Evolutionary conservation across 352 stramenopile genomes (phyloP).

Genomic region (Globisporangium nagaii): DNA sequence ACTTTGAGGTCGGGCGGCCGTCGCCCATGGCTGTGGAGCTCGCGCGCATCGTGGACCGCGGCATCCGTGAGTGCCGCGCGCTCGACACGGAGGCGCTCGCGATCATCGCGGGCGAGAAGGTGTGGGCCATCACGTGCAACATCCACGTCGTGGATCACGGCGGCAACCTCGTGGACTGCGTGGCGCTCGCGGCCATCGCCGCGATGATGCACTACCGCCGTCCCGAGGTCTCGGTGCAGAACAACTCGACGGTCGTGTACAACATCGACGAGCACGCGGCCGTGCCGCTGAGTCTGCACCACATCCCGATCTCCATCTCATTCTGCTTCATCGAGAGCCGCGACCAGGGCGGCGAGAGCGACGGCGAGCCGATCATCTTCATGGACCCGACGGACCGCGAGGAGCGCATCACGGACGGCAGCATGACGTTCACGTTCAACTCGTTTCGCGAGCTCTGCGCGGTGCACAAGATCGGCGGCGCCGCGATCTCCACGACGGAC

Average conservation of each 20-base stretch:
- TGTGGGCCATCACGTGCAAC: slow-evolving; percentile 90
- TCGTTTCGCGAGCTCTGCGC: slow-evolving; percentile 89
- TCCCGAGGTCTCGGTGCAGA: slow-evolving; percentile 78
- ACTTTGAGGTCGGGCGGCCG: slow-evolving; percentile 59
- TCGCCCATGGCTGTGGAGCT: slow-evolving; percentile 66
- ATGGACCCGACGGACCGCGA: slow-evolving; percentile 89
- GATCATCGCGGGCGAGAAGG: slow-evolving; percentile 90
- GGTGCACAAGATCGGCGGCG: slow-evolving; percentile 88
- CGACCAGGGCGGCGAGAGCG: slow-evolving; percentile 16
- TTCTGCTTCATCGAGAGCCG: slow-evolving; percentile 76
- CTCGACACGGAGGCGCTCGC: slow-evolving; percentile 94
- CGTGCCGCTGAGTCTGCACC: slow-evolving; percentile 91
- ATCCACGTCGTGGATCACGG: slow-evolving; percentile 91
- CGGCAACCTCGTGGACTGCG: slow-evolving; percentile 90
- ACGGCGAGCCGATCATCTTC: slow-evolving; percentile 57
- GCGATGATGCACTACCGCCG: slow-evolving; percentile 92
- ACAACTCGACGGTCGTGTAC: slow-evolving; percentile 64
- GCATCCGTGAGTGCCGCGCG: slow-evolving; percentile 86
- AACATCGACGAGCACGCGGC: slow-evolving; percentile 86
- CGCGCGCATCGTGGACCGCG: slow-evolving; percentile 87
- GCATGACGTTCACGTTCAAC: slow-evolving; percentile 89
- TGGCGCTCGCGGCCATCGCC: slow-evolving; percentile 90
- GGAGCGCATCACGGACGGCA: slow-evolving; percentile 84
- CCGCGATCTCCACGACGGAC: slow-evolving; percentile 50
- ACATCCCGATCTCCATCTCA: slow-evolving; percentile 94